Evolutionary conservation across 2,329 filamentous ascomycete genomes (phyloP).

Genomic region (Ciborinia camelliae): DNA sequence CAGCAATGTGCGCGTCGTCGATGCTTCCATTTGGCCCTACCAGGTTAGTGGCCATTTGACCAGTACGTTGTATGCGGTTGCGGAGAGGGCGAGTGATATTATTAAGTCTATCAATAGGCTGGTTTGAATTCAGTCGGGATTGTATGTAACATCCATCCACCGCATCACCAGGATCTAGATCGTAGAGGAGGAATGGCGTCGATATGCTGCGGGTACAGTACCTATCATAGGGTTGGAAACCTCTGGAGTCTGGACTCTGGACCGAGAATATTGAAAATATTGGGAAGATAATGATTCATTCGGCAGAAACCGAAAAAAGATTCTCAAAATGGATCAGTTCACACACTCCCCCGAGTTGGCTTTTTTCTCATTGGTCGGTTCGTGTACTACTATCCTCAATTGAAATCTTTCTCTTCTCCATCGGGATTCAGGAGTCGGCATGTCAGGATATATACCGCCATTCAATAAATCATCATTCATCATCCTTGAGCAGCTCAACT

Average conservation of each 20-base stretch:
- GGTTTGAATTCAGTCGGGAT: not conserved
- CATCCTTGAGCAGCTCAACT: too few species aligned
- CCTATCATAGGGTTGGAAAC: too few species aligned
- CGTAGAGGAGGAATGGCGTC: not conserved
- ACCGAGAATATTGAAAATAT: not conserved
- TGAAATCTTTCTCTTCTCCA: not conserved
- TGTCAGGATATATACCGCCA: not conserved
- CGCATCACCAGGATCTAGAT: not conserved
- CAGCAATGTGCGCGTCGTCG: conserved; percentile 25
- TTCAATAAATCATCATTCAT: not conserved
- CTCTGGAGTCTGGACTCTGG: too few species aligned
- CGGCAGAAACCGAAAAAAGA: not conserved
- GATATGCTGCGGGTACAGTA: too few species aligned
- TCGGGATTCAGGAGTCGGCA: too few species aligned
- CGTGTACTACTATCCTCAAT: not conserved
- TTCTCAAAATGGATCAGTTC: not conserved
- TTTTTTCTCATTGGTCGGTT: not conserved
- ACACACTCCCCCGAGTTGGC: too few species aligned
- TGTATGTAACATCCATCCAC: not conserved
- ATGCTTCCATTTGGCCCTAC: conserved; percentile 27
- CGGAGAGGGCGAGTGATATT: conserved; percentile 27
- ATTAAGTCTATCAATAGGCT: conserved; percentile 12
- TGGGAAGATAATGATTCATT: too few species aligned
- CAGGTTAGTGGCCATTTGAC: conserved; percentile 25
- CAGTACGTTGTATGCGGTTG: conserved; percentile 26